Conservation (phyloP, 2,329 filamentous ascomycete species). For the Emmonsiellopsis sp. region DNA sequence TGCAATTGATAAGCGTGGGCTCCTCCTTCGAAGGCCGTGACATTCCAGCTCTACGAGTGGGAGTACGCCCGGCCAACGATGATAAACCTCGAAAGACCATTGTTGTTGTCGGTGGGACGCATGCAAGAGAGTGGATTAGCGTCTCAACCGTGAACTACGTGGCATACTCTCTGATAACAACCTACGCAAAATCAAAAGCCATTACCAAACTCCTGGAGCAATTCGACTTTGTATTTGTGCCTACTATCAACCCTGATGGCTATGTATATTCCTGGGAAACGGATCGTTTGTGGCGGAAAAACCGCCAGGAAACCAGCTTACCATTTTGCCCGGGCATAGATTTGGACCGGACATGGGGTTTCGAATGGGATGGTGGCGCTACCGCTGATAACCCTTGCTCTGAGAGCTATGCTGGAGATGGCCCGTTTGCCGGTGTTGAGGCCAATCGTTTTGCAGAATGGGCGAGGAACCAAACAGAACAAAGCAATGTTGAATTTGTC, state of each 20-base stretch:
- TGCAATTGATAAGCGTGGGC: conserved; percentile 67
- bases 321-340: conserved; percentile 82
- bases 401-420: conserved; percentile 76
- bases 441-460: conserved; percentile 67
- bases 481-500: conserved; percentile 66
- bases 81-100: conserved; percentile 60
- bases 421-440: conserved; percentile 76
- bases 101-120: conserved; percentile 74
- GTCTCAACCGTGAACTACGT: conserved; percentile 85
- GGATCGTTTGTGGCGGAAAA: conserved; percentile 93
- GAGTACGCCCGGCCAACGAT: conserved; percentile 47
- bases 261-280: conserved; percentile 89
- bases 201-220: conserved; percentile 71
- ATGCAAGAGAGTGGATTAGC: conserved; percentile 94
- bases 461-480: conserved; percentile 67
- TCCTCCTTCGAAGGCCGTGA: conserved; percentile 79
- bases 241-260: conserved; percentile 85
- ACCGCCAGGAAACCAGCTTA: conserved; percentile 71
- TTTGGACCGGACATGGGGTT: conserved; percentile 78
- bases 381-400: conserved; percentile 74
- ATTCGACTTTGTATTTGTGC: conserved; percentile 83
- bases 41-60: conserved; percentile 72
- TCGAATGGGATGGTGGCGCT: conserved; percentile 66
- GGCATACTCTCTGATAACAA: conserved; percentile 77
- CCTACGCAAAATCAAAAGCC: conserved; percentile 61